Evolutionary conservation across 352 stramenopile genomes (phyloP).

Genomic region (Thalassiosira mediterranea): DNA sequence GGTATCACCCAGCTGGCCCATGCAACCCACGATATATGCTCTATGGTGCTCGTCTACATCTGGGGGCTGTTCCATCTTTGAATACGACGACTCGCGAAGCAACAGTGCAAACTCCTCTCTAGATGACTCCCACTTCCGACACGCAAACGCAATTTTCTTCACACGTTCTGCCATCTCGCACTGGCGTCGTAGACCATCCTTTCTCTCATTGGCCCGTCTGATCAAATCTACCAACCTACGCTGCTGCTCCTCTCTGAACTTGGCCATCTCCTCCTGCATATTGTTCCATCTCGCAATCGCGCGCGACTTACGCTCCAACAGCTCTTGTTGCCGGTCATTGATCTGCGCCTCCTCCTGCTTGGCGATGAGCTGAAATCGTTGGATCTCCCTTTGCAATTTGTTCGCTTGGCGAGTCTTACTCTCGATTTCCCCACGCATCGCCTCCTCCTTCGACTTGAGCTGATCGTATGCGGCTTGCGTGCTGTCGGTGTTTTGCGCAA

Average conservation of each 20-base stretch:
- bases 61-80: slow-evolving; percentile 22
- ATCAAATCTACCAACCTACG: slow-evolving; percentile 46
- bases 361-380: slow-evolving; percentile 91
- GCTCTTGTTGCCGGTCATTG: slow-evolving; percentile 87
- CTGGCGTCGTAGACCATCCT: slow-evolving; percentile 34
- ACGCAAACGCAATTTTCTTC: slow-evolving; percentile 65
- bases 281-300: slow-evolving; percentile 30
- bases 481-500: slow-evolving; percentile 92
- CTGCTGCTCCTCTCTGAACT: slow-evolving; percentile 42
- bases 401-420: slow-evolving; percentile 93
- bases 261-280: slow-evolving; percentile 41
- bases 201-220: slow-evolving; percentile 33
- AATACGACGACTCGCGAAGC: slow-evolving; percentile 12
- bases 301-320: slow-evolving; percentile 91
- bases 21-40: slow-evolving; percentile 85
- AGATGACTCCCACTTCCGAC: slow-evolving; percentile 77
- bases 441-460: slow-evolving; percentile 89
- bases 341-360: slow-evolving; percentile 90
- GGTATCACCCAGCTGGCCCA: slow-evolving; percentile 69
- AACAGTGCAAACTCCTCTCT: slow-evolving; percentile 61
- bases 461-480: slow-evolving; percentile 94
- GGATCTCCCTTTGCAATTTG: slow-evolving; percentile 88
- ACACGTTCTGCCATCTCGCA: slow-evolving; percentile 61
- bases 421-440: slow-evolving; percentile 91
- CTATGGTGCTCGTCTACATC: slow-evolving; percentile 67